These are phyloP conservation scores for Aspergillus unguis DNA, from an alignment of 2,329 filamentous ascomycete species.

Conservation along the genomic window DNA sequence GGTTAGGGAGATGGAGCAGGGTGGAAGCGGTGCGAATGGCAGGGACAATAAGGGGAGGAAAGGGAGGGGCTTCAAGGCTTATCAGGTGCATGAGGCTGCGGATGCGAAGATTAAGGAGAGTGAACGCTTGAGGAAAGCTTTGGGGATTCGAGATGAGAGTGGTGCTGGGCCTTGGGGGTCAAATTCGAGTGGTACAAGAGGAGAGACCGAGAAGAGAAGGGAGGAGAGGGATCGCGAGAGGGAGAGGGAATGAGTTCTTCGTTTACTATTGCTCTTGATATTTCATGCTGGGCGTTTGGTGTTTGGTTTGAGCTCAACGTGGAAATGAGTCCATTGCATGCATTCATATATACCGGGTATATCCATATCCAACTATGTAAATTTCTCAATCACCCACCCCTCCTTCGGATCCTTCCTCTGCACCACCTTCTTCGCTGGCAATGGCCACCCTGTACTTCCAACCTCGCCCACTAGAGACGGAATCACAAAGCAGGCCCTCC, in stretches of 20 bases:
- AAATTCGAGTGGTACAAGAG: conserved; percentile 23
- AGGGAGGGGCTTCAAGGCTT: conserved; percentile 67
- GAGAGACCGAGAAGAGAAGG: conserved; percentile 9
- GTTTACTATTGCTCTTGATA: not conserved
- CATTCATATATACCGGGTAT: conserved; percentile 5
- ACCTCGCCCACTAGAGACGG: conserved; percentile 70
- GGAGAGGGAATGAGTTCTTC: conserved; percentile 3
- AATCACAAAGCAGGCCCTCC: conserved; percentile 78
- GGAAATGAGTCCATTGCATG: not conserved
- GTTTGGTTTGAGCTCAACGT: not conserved
- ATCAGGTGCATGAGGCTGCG: conserved; percentile 94
- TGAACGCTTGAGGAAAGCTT: conserved; percentile 77
- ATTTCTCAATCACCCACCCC: conserved; percentile 70
- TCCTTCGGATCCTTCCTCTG: conserved; percentile 70
- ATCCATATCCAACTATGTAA: conserved; percentile 28
- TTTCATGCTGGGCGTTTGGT: conserved; percentile 1
- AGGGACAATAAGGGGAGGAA: conserved; percentile 17
- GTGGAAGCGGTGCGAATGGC: conserved; percentile 25
- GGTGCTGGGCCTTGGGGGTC: conserved; percentile 62
- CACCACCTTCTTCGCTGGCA: conserved; percentile 79
- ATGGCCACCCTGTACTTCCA: conserved; percentile 72
- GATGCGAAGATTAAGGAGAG: conserved; percentile 96
- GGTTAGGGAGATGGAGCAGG: conserved; percentile 53
- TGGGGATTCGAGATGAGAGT: conserved; percentile 88
- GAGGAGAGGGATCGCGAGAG: conserved; percentile 15